phyloP scores from a whole-genome alignment of 2,329 filamentous ascomycete genomes.

The Fusarium marasasianum region DNA sequence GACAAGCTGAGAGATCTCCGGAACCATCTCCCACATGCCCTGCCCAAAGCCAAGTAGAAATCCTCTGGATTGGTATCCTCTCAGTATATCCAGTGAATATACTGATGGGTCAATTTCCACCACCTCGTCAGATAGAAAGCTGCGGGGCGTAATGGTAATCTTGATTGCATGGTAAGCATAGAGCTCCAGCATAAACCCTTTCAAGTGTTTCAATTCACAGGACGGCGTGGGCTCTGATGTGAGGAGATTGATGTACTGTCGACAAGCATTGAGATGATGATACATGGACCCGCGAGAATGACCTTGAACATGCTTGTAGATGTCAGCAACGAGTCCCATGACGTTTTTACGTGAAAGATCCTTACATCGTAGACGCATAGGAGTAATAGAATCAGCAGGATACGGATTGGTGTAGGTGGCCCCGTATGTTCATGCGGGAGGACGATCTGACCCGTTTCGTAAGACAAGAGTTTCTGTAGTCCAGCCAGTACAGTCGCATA shows the following conservation, averaged over 20 bases:
- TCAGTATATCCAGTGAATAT: not conserved
- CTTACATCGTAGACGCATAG: constrained; percentile 18
- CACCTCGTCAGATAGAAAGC: not conserved
- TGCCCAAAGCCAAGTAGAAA: not conserved
- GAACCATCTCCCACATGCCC: not conserved
- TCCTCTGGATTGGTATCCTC: not conserved
- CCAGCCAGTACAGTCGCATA: not conserved
- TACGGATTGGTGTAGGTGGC: not conserved
- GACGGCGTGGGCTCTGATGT: not conserved
- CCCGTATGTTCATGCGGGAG: not conserved
- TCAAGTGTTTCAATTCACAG: not conserved
- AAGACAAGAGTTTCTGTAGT: not conserved
- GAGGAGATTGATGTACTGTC: not conserved
- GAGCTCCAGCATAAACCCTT: constrained; percentile 1
- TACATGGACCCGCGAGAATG: not conserved
- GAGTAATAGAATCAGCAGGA: not conserved
- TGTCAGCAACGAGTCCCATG: not conserved
- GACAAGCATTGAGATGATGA: constrained; percentile 2
- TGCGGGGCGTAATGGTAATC: not conserved
- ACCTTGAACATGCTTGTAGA: not conserved
- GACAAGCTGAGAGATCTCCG: not conserved
- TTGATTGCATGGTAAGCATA: constrained; percentile 3
- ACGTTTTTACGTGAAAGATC: fast-evolving
- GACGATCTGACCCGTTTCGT: not conserved
- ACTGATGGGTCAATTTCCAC: not conserved